A percentile compares a stretch with the other conserved stretches of the same genome.
These are phyloP conservation scores for Cryphonectria carpinicola DNA, from an alignment of 2,329 filamentous ascomycete genomes.

Conservation along the genomic window DNA sequence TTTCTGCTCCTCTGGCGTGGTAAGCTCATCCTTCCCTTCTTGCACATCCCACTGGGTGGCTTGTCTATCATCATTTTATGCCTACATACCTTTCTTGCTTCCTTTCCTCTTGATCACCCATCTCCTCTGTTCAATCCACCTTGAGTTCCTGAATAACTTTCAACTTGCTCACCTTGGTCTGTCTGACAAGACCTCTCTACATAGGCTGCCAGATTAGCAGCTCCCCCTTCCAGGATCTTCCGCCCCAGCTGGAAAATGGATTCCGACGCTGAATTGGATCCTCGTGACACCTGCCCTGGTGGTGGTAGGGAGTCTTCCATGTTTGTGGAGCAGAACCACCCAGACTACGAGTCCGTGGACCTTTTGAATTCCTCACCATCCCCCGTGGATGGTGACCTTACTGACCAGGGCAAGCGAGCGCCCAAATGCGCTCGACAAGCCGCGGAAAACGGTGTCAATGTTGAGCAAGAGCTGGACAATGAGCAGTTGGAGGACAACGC, in stretches of 20 bases:
- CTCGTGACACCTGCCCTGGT: background rate
- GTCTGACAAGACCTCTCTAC: background rate
- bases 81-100: background rate
- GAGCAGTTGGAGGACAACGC: background rate
- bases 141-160: background rate
- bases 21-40: background rate
- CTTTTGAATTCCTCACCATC: background rate
- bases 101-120: background rate
- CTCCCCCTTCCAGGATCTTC: background rate
- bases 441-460: background rate
- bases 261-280: background rate
- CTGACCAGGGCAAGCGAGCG: background rate
- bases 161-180: background rate
- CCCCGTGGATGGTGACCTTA: background rate
- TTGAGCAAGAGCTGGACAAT: background rate
- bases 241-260: background rate
- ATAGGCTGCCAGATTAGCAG: background rate
- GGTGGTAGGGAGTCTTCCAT: background rate
- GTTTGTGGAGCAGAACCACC: slow-evolving; percentile 1
- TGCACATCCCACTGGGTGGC: background rate
- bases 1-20: background rate
- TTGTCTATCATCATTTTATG: background rate
- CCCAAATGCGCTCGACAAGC: background rate
- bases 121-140: background rate
- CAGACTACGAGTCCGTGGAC: background rate